phyloP scores from a whole-genome alignment of 176 grass and related monocot genomes.

The Musa beccarii region DNA sequence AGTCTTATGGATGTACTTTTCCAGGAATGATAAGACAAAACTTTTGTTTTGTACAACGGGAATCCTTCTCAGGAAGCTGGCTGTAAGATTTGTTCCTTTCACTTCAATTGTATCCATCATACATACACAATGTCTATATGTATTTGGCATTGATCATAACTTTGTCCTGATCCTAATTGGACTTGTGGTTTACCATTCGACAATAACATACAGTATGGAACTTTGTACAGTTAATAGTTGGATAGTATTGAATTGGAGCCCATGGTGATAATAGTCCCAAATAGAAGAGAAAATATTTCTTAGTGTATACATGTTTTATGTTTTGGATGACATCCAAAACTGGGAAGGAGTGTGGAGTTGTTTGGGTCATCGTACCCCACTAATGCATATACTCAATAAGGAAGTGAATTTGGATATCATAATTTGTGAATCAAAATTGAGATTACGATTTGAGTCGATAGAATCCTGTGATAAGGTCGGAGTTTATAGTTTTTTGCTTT shows the following conservation, averaged over 20 bases:
- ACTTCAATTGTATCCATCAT: constrained; percentile 8
- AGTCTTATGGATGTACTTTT: constrained; percentile 24
- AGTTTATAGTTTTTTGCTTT: background rate
- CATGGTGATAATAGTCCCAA: too few relatives aligned
- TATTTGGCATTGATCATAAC: background rate
- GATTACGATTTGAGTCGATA: too few relatives aligned
- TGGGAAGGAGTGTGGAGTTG: too few relatives aligned
- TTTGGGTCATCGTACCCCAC: too few relatives aligned
- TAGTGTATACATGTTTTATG: too few relatives aligned
- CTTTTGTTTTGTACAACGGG: constrained; percentile 95
- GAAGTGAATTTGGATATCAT: too few relatives aligned
- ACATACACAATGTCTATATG: constrained; percentile 2
- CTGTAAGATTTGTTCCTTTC: constrained; percentile 42
- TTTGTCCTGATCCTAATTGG: background rate
- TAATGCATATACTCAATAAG: background rate
- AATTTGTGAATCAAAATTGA: too few relatives aligned
- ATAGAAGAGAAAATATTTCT: too few relatives aligned
- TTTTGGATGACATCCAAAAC: too few relatives aligned
- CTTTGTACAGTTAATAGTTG: too few relatives aligned
- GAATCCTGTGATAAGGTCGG: background rate
- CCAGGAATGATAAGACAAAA: constrained; percentile 85
- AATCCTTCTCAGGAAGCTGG: constrained; percentile 86
- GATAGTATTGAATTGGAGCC: background rate
- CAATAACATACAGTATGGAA: background rate
- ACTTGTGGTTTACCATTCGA: background rate